phyloP scores from a whole-genome alignment of 2,329 filamentous ascomycete species.

The Fonsecaea pedrosoi region DNA sequence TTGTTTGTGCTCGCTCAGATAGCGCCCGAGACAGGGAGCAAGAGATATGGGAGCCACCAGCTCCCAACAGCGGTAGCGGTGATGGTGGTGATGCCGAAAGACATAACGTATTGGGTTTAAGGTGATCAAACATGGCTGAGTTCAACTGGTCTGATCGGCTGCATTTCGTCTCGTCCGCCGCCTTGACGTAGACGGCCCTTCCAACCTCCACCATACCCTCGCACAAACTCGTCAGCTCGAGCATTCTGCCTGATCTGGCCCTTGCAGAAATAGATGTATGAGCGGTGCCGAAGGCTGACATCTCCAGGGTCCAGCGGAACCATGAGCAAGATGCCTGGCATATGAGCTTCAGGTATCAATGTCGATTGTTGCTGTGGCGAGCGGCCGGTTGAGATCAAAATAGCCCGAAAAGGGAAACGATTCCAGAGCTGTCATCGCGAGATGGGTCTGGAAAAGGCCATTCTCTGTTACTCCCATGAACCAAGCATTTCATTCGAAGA shows the following conservation, averaged over 20 bases:
- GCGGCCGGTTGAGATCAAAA: constrained; percentile 29
- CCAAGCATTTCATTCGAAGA: constrained; percentile 26
- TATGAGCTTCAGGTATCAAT: constrained; percentile 9
- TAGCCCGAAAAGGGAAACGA: constrained; percentile 32
- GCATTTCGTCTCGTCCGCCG: not conserved
- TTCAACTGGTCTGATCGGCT: not conserved
- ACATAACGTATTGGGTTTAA: constrained; percentile 4
- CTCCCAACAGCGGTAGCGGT: constrained; percentile 9
- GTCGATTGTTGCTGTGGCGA: constrained; percentile 3
- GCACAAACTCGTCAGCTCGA: constrained; percentile 26
- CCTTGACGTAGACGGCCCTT: constrained; percentile 1
- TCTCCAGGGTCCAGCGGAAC: constrained; percentile 19
- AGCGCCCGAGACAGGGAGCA: not conserved
- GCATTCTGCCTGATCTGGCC: constrained; percentile 11
- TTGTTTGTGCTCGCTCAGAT: not conserved
- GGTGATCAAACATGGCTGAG: not conserved
- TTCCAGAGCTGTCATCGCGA: constrained; percentile 30
- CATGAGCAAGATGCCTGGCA: constrained; percentile 20
- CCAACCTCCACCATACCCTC: constrained; percentile 9
- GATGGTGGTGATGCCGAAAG: not conserved
- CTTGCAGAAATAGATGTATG: constrained; percentile 12
- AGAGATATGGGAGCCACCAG: not conserved
- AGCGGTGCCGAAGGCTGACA: constrained; percentile 21
- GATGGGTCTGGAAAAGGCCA: constrained; percentile 21
- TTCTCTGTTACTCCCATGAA: constrained; percentile 8